Evolutionary conservation across 2,329 filamentous ascomycete species (phyloP), one percentile per base, ranked within the genome.

Genomic region (Verticillium tricorpus): DNA sequence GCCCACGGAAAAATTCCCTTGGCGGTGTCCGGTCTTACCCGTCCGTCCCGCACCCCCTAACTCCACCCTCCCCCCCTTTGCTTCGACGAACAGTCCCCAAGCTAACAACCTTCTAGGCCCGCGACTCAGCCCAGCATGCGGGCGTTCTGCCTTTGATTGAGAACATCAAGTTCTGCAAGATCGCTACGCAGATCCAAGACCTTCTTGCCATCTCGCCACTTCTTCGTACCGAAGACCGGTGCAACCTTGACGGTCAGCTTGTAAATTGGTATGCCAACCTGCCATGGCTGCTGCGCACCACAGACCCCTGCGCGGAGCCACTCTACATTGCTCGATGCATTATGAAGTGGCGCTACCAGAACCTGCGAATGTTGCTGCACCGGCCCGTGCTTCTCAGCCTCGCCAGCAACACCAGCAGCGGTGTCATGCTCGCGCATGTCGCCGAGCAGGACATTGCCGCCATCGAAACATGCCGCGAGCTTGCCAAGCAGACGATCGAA

Each of bases 321-420:
- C 82, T 93, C 19, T 86, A 86, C 65, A 88, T 89, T 57, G 85
- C 88, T 1, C 83, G 90, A 58, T 86, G 86, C 65, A 84, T 93
- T 67, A 92, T 93, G 88, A 90, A 91, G 72, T 93, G 90, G 91
- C 84, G 90, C 15, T 93, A 91, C 71, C 87, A 91, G 70, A 92
- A 92, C 68, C 82, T 92, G 56, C 87, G 90, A 56, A 89, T 93
- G 75, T 82, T 93, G 1, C 83, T 93, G 25, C 88, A 93, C 72
- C 82, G 91, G 2, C 90, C 90, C 0, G 86, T 89, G 0, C 80
- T 94, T 1, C 81, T 93, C 6, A 89, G 85, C 74, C 77, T 90
- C 69, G 80, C 86, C 70, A 80, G 83, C 67, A 79, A 83, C 70
- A 67, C 65, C 19, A 79, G 82, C 67, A 67, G 64, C 25, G 60